Evolutionary conservation across 495 filamentous ascomycete genomes (phyloP), one percentile per base, ranked within the genome.

Genomic region (Lasiosphaeris hirsuta): DNA sequence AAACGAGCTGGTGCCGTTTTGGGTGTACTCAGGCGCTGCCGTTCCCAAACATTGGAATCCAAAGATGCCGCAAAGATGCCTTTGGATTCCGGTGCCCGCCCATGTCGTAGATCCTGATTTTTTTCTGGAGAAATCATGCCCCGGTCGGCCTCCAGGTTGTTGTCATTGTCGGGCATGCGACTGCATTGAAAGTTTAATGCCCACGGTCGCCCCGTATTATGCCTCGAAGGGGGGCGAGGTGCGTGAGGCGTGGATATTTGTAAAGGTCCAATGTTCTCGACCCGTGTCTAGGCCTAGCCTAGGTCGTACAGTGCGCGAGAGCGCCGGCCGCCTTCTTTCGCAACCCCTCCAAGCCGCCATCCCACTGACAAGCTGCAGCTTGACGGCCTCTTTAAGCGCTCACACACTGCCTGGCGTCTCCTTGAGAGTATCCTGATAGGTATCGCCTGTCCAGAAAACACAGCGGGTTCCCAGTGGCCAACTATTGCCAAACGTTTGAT

Each of bases 171-270:
- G 14, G 9, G 15, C 18, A 19, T 49, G 46, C 15, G 23, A 8
- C 46, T 40, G 49, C 49, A 51, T 51, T 51, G 49, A 51, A 37
- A n/a, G 49, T 51, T 36, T 37, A 51, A 51, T 51, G 49, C 40
- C 49, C 49, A 39, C 15, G 13, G 46, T n/a, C 23, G 11, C 46
- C 15, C 46, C 36, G 46, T 19, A 49, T 49, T 49, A 49, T 49
- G 46, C 46, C 46, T 35, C 18, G 23, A 23, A 37, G 46, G 46
- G 36, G 23, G 43, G n/a, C n/a, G n/a, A n/a, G n/a, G n/a, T n/a
- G n/a, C n/a, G n/a, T 15, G 4, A 49, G 23, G 46, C 46, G 46
- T 49, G 46, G 43, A 33, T 49, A 49, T 49, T 49, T 49, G 23
- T 19, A 34, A 49, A 10, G 10, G n/a, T n/a, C 19, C 23, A 30